Evolutionary conservation across 2,329 filamentous ascomycete genomes (phyloP), one percentile per base, ranked within the genome.

Genomic region (Exophiala aquamarina): DNA sequence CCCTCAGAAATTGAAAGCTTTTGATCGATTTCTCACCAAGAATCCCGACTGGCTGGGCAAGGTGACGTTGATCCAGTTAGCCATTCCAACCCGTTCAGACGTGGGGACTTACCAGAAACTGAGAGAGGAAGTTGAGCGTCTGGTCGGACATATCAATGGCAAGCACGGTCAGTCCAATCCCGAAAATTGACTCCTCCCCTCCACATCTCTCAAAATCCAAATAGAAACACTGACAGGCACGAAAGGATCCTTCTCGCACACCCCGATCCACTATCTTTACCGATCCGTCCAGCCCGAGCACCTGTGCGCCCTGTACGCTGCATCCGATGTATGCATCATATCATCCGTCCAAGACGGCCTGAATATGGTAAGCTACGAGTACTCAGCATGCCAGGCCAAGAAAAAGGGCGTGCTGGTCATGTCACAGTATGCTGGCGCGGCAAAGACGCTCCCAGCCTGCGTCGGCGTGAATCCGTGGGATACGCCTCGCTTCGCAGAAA

Each of bases 351-450:
- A 92, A 34, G 92, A 97, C 63, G 92, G 92, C 61, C 96, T 97
- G 91, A 97, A 97, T 67, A 79, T 97, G 11, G 92, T 97, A 15
- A 92, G 89, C 1, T 96, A 95, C 69, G 92, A 97, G 69, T 97
- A 96, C 70, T 93, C 96, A 52, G 91, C 91, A 13, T 91, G 88
- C 17, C 92, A 96, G 66, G 80, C 85, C 58, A 80, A 92, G 61
- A 82, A 86, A 44, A 87, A 26, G 11, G 92, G 92, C 37, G 87
- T 91, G 41, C 87, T 97, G 79, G 89, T 96, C 43, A 79, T 96
- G 29, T 95, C 90, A 39, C 90, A 96, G 64, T 96, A 96, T 65
- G 89, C 91, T 0, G 92, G 92, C n/a, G 92, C 92, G 1, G 90
- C 91, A 0, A 88, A 95, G 64, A 93, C 86, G 43, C 79, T 96